Evolutionary conservation across 2,329 filamentous ascomycete species (phyloP), one percentile per base, ranked within the genome.

Genomic region (Neopestalotiopsis sp.): DNA sequence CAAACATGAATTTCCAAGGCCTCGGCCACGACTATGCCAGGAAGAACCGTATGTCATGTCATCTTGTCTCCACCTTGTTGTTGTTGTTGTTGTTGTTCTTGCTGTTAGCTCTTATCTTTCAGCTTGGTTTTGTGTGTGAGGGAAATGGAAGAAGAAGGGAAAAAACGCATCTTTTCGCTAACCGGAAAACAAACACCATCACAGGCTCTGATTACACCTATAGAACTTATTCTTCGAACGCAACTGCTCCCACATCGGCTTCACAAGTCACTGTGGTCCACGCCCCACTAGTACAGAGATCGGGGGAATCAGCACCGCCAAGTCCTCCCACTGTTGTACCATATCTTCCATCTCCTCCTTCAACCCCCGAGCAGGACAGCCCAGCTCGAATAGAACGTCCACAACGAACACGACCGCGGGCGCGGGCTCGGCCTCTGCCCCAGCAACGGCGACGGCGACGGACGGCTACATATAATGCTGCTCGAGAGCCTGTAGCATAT

Each of bases 331-430:
- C 80, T 20, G 68, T 75, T 71, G 70, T 78, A 38, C 79, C 77
- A 7, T 78, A 75, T 72, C 80, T 79, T 1, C 82, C 82, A 1
- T 81, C 83, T 20, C 83, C 81, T 42, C 80, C 81, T 10, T 78
- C 83, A 42, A 74, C 77, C 34, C 71, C 79, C 63, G 84, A 86
- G 69, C 76, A 83, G 38, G 84, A 85, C 78, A 83, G 82, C 3
- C 81, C 82, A 6, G 81, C n/a, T 84, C 60, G 79, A 81, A 67
- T 77, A 81, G 14, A n/a, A 17, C 80, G 78, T 71, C 78, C 77
- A 4, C 78, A 59, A 59, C 24, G 13, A 34, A 59, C 57, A 30
- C 57, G 57, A 30, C 45, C 45, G n/a, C 45, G 45, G 45, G 17
- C 45, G 9, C 45, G 45, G 45, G 45, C 45, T 52, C 13, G 57